phyloP scores from a whole-genome alignment of 2,329 filamentous ascomycete species.

The Ophiostoma triangulosporum region DNA sequence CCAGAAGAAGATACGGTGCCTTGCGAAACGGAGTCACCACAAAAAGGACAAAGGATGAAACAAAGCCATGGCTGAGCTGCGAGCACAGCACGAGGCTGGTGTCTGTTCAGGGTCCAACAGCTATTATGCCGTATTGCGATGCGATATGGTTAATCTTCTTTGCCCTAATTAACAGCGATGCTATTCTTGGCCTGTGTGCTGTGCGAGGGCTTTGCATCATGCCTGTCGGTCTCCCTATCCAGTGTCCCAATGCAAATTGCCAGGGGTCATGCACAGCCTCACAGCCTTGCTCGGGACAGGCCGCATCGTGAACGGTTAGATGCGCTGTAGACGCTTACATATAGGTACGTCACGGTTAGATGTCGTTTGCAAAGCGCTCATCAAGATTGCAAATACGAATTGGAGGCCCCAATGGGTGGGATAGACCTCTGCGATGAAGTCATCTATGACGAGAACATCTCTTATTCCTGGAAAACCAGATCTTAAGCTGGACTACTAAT shows the following conservation, averaged over 20 bases:
- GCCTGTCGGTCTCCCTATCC: not conserved
- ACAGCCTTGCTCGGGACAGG: not conserved
- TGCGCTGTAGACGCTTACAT: too few species aligned
- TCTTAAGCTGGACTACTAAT: too few species aligned
- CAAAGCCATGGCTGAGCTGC: not conserved
- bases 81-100: too few species aligned
- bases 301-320: too few species aligned
- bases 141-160: too few species aligned
- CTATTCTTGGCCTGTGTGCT: not conserved
- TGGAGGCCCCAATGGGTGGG: not conserved
- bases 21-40: not conserved
- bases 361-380: too few species aligned
- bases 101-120: too few species aligned
- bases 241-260: not conserved
- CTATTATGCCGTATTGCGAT: too few species aligned
- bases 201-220: not conserved
- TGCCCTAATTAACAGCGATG: not conserved
- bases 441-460: too few species aligned
- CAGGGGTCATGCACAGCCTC: constrained; percentile 6
- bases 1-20: not conserved
- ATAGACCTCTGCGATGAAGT: too few species aligned
- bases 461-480: too few species aligned
- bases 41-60: not conserved
- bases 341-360: too few species aligned
- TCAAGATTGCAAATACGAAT: not conserved